Percentiles rank a stretch among this genome's conserved stretches.
Evolutionary conservation across 2,329 filamentous ascomycete species (phyloP).

Genomic region (Cordyceps fumosorosea): DNA sequence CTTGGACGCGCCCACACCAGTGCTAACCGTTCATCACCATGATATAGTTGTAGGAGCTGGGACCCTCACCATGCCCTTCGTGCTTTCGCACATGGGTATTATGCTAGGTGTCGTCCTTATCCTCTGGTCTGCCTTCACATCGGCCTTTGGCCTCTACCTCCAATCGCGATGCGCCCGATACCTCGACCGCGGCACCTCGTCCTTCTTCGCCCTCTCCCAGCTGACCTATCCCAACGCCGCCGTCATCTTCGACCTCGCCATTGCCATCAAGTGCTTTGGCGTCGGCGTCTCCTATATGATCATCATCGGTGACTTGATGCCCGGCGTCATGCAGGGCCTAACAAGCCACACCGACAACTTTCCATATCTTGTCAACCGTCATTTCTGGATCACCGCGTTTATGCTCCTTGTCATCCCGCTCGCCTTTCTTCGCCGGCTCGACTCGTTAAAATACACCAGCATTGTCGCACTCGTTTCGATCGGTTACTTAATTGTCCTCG

Average conservation of each 20-base stretch:
- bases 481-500: conserved; percentile 85
- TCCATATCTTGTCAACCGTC: conserved; percentile 75
- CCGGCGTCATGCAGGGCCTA: conserved; percentile 82
- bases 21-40: conserved; percentile 17
- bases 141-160: conserved; percentile 89
- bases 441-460: conserved; percentile 96
- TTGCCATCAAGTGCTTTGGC: conserved; percentile 96
- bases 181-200: conserved; percentile 78
- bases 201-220: conserved; percentile 95
- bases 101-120: conserved; percentile 77
- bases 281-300: conserved; percentile 97
- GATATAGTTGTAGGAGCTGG: conserved; percentile 79
- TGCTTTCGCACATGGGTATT: conserved; percentile 93
- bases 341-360: conserved; percentile 52
- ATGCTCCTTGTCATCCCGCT: conserved; percentile 95
- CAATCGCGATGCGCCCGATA: conserved; percentile 91
- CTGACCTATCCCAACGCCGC: conserved; percentile 95
- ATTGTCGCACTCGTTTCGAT: conserved; percentile 87
- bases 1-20: not conserved
- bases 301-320: conserved; percentile 98
- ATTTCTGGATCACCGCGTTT: conserved; percentile 97
- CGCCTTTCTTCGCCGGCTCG: conserved; percentile 82
- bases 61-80: conserved; percentile 90
- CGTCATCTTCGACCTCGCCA: conserved; percentile 90
- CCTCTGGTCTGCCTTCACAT: conserved; percentile 81